Percentiles rank a stretch among this genome's conserved stretches.
phyloP scores from a whole-genome alignment of 148 eudicot genomes.

The Spergularia marina region DNA sequence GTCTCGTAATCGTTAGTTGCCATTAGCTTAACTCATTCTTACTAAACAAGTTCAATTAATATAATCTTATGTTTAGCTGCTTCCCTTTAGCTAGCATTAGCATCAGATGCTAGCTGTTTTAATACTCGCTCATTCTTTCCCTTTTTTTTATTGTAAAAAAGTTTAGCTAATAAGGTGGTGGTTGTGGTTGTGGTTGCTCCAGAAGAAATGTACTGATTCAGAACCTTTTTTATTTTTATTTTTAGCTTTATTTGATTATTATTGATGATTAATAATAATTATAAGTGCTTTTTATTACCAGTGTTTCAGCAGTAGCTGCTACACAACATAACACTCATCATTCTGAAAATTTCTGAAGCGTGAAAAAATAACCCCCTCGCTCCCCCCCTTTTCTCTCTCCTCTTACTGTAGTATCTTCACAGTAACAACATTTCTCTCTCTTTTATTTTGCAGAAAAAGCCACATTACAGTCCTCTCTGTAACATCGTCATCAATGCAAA shows the following conservation, averaged over 20 bases:
- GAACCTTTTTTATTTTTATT: constrained; percentile 40
- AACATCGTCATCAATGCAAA: constrained; percentile 77
- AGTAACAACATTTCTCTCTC: not conserved
- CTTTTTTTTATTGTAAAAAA: not conserved
- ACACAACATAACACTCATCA: not conserved
- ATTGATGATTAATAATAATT: not conserved
- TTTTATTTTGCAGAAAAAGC: constrained; percentile 20
- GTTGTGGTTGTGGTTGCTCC: not conserved
- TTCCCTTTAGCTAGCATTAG: too few relatives aligned
- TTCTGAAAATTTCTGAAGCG: constrained; percentile 28
- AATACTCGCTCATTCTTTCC: not conserved
- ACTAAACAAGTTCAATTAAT: not conserved
- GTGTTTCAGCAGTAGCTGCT: constrained; percentile 18
- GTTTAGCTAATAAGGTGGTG: not conserved
- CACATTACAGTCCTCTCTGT: constrained; percentile 29
- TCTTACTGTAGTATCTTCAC: not conserved
- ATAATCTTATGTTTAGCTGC: too few relatives aligned
- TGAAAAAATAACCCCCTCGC: not conserved
- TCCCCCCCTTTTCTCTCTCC: not conserved
- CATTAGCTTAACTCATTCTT: too few relatives aligned
- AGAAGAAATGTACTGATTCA: constrained; percentile 30
- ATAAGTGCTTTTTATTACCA: not conserved
- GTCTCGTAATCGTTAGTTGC: not conserved
- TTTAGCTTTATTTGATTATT: not conserved
- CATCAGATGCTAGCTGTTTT: too few relatives aligned